A percentile compares a stretch with the other conserved stretches of the same genome.
These are phyloP conservation scores for Clausena lansium DNA, from an alignment of 345 rosid genomes.

Conservation along the genomic window DNA sequence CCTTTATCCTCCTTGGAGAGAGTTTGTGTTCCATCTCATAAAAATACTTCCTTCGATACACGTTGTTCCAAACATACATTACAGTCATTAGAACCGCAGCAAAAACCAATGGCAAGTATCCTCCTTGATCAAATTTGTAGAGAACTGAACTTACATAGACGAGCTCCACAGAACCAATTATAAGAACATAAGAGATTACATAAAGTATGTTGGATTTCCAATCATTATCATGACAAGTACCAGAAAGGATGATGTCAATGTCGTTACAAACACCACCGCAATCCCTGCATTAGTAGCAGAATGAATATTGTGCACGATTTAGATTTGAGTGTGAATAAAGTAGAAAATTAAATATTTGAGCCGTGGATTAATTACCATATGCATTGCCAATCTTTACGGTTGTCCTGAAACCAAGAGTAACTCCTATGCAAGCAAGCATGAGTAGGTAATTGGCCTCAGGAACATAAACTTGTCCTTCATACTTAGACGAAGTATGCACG, in stretches of 20 bases:
- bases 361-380: conserved; percentile 26
- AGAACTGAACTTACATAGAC: conserved; percentile 26
- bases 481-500: conserved; percentile 36
- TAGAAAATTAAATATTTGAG: no score
- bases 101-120: conserved; percentile 46
- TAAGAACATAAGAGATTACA: conserved; percentile 19
- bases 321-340: no score
- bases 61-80: conserved; percentile 50
- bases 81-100: conserved; percentile 23
- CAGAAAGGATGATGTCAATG: conserved; percentile 27
- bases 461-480: conserved; percentile 42
- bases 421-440: conserved; percentile 38
- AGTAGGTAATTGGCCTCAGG: conserved; percentile 44
- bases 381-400: conserved; percentile 43
- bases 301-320: no score
- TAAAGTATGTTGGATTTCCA: conserved; percentile 35
- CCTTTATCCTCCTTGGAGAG: conserved; percentile 14
- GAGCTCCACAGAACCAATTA: conserved; percentile 24
- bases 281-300: conserved; percentile 21
- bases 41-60: conserved; percentile 31
- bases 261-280: conserved; percentile 35
- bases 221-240: conserved; percentile 25
- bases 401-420: conserved; percentile 40
- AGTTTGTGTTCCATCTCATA: conserved; percentile 49
- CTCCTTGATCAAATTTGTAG: conserved; percentile 47